Base-by-base conservation (phyloP, 305 asterid genomes). In the Salvia sclarea region DNA sequence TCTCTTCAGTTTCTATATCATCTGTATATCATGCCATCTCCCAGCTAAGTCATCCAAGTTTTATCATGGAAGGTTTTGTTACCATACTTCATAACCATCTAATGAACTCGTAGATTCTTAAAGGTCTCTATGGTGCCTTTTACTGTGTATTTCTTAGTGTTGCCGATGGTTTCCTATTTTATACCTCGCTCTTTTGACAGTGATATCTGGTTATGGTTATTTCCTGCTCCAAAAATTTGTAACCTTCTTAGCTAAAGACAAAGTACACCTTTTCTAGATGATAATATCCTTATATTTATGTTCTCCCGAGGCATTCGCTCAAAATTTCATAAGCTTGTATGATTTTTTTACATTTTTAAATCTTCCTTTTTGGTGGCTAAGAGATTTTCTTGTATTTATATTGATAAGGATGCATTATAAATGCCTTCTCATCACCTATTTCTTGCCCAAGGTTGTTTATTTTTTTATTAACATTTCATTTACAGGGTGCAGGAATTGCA, bases 401-500 rank as follows among this genome's bases (percentile, higher is more conserved):
- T 25, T 25, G 17, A 13, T 31, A 40, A 44, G 65, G 31, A 35
- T 48, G 30, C 22, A 37, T 28, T 58, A 69, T 30, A 25, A 18
- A 33, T 58, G 53, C 33, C 59, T 37, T 45, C 54, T n/a, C 30
- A 43, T 14, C 0, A 3, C 78, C 38, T 72, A 38, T 47, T 72
- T 59, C 24, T 50, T 45, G 12, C 71, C 30, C 37, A 35, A 44
- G 24, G 43, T 41, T 54, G 43, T 56, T 55, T 69, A 52, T 57
- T 48, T 66, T 45, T 47, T 24, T 47, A 56, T 31, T 50, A 33
- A 68, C 59, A 63, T 73, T 41, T 76, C 49, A 83, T 73, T 45
- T 76, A 54, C 84, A 94, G 99, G 96, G 96, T 76, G 94, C 99
- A 4, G 99, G 99, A 68, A 68, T 83, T 74, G 96, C 98, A 44